Evolutionary conservation across 176 grass and related monocot species (phyloP).

Genomic region (Triticum timopheevii): DNA sequence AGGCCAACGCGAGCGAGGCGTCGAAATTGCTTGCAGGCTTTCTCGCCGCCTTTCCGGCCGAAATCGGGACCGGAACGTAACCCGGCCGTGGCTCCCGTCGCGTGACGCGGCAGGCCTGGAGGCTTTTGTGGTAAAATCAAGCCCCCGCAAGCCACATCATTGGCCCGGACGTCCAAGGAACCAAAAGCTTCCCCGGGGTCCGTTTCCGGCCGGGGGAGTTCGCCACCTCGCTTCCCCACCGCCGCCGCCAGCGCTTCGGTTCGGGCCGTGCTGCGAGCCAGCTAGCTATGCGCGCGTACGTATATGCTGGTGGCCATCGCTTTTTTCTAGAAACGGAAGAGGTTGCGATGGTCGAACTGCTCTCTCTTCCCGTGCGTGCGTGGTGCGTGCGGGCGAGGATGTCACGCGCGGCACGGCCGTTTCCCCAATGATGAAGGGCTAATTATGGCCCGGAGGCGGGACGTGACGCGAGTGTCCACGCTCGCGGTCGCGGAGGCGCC

Average conservation of each 20-base stretch:
- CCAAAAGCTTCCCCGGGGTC: background rate
- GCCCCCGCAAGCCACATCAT: background rate
- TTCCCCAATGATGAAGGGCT: background rate
- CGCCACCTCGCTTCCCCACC: background rate
- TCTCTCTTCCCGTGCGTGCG: too few relatives aligned
- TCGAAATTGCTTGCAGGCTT: background rate
- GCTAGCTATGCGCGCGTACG: background rate
- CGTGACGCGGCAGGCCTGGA: background rate
- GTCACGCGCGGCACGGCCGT: background rate
- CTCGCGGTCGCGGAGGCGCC: too few relatives aligned
- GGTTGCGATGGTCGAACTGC: too few relatives aligned
- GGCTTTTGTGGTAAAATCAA: background rate
- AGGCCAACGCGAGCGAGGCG: too few relatives aligned
- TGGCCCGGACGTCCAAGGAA: background rate
- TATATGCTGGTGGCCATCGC: background rate
- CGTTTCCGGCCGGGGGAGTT: background rate
- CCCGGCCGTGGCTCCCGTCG: too few relatives aligned
- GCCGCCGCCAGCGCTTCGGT: background rate
- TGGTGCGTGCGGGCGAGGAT: background rate
- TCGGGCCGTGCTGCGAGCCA: background rate
- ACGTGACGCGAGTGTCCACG: background rate
- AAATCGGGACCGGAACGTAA: background rate
- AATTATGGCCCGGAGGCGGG: background rate
- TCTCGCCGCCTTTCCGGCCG: background rate
- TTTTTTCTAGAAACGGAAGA: background rate